Evolutionary conservation across 2,329 filamentous ascomycete genomes (phyloP), one percentile per base, ranked within the genome.

Genomic region (Microcyclosporella mali): DNA sequence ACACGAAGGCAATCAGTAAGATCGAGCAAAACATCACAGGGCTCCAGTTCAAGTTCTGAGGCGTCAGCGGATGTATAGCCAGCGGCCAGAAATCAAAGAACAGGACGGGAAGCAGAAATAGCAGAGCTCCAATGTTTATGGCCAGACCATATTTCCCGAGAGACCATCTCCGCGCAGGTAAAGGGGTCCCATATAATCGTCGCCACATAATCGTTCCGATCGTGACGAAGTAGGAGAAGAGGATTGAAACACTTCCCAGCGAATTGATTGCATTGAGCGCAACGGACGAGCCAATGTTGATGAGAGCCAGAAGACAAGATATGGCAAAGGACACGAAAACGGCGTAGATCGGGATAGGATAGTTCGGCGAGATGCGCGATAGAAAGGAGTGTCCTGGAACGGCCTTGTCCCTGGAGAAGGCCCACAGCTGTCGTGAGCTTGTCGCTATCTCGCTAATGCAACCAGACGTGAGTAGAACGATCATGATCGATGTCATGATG

Each of bases 61-160:
- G 50, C 2, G 59, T 66, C 2, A 70, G 65, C 1, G 59, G 52
- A 9, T 25, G 21, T 16, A 61, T 56, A 2, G 49, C 47, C 0
- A 60, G 49, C 0, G 74, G 73, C 56, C 73, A 76, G 47, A 73
- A 73, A 34, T 64, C 63, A 50, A 75, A 72, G 44, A 75, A 62
- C 41, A 73, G 67, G 3, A 70, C 63, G 33, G 72, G 64, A 1
- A 64, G 52, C n/a, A 72, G 62, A 51, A 71, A 77, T 3, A 62
- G 37, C 34, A 60, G 31, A 2, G 58, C 51, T 7, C 45, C 42
- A n/a, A 63, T 56, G 44, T 71, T 71, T 42, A 71, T 43, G 11
- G 59, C 45, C 1, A 69, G 48, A 0, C 68, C 67, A 29, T 56
- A 59, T 3, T 52, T 52, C 1, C 67, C 66, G 6, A 72, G 62